Evolutionary conservation across 805 yeast genomes (phyloP), one percentile per base, ranked within the genome.

Genomic region (Wickerhamiella australiensis): DNA sequence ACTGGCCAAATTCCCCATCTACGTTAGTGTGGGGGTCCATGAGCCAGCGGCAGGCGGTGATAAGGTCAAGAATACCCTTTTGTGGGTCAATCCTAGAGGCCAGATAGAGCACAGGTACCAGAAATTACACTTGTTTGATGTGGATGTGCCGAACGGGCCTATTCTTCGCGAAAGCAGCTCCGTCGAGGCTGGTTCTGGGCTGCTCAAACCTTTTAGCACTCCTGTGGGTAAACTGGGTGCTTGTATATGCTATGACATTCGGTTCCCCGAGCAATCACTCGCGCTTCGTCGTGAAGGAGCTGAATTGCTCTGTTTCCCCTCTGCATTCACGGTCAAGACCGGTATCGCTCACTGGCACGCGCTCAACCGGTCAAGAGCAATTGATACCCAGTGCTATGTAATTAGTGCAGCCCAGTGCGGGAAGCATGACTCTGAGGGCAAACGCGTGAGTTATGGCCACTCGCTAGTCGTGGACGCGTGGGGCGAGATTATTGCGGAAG

Each of bases 391-490:
- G 65, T 71, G 82, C 52, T 92, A 75, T 62, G 95, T 88, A 5
- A 69, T 90, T 3, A 76, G 87, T 82, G 88, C 96, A 1, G 94
- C 92, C 0, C 95, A 86, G 61, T 77, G 79, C 50, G 96, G 96
- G 1, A 65, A 66, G 37, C 96, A 87, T 61, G 78, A 79, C 51
- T 71, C 77, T 0, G 65, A 57, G 46, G 68, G 68, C 17, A 94
- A 94, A 4, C 69, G 97, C 50, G 73, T 76, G 50, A 83, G 95
- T 53, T 90, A 79, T 66, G 98, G 98, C 0, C 90, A 86, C 59
- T 74, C 94, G 0, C 69, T 87, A 54, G 79, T 87, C 3, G 75
- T 90, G n/a, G 90, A 84, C 56, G 97, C 98, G 0, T 85, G 94
- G 86, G 98, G 97, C 0, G 71, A 76, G 0, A 71, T 86, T 1